A percentile compares a stretch with the other conserved stretches of the same genome.
Conservation (phyloP, 352 stramenopile species). For the Phytophthora pseudosyringae region DNA sequence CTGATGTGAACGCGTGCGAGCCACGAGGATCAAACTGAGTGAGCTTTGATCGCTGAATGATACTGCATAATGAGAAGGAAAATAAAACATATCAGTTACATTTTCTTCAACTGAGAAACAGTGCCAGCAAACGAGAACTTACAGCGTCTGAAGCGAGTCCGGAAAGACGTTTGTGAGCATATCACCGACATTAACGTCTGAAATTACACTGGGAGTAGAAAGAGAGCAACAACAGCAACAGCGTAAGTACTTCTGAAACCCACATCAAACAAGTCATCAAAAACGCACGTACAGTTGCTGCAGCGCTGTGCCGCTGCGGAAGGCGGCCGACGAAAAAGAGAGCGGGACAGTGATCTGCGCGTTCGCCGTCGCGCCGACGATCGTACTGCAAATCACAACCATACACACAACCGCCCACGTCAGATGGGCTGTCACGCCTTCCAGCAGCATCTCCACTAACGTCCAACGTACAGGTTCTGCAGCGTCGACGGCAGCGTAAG, state of each 20-base stretch:
- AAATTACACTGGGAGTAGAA: slow-evolving; percentile 44
- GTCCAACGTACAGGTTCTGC: slow-evolving; percentile 58
- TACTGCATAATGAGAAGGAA: slow-evolving; percentile 37
- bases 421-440: slow-evolving; percentile 5
- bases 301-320: slow-evolving; percentile 49
- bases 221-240: not conserved
- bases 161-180: slow-evolving; percentile 77
- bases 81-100: slow-evolving; percentile 5
- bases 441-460: not conserved
- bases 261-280: not conserved
- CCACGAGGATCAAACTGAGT: slow-evolving; percentile 69
- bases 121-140: slow-evolving; percentile 19
- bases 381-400: slow-evolving; percentile 47
- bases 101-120: not conserved
- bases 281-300: slow-evolving; percentile 52
- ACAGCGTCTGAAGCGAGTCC: slow-evolving; percentile 60
- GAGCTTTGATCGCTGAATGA: slow-evolving; percentile 65
- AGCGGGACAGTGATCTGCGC: slow-evolving; percentile 63
- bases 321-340: slow-evolving; percentile 56
- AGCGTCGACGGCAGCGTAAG: slow-evolving; percentile 58
- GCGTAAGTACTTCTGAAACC: slow-evolving; percentile 7
- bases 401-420: slow-evolving; percentile 6
- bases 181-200: slow-evolving; percentile 64
- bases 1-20: slow-evolving; percentile 44
- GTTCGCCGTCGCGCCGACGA: slow-evolving; percentile 58